Base-by-base conservation (phyloP, 306 rosid genomes). In the Luffa aegyptiaca region DNA sequence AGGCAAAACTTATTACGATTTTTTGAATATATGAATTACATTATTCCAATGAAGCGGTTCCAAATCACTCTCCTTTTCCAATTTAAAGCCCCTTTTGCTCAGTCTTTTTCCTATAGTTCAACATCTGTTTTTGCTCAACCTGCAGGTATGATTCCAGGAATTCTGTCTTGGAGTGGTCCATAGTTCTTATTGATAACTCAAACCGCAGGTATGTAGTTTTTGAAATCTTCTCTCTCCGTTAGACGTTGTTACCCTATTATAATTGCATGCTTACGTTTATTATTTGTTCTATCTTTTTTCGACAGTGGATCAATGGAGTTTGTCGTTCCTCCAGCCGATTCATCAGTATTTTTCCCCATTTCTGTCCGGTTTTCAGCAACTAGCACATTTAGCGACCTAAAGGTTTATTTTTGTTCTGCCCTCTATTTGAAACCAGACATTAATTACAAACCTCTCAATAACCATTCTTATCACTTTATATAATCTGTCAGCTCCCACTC, bases 301-400 rank as follows among this genome's bases (percentile, higher is more conserved):
- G 82, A 83, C 92, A 95, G 98, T 85, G 97, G 98, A 68, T 91
- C 97, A 2, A 80, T 92, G 97, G 97, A 92, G 83, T 95, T 95
- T 81, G 97, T 92, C 79, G 97, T 95, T 86, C 97, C 97, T 18
- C 91, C 85, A 70, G 88, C 92, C 17, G 97, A 95, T 82, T 85
- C 98, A 80, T 92, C 97, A 35, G 79, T 85, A 69, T 94, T 94
- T 86, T 92, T 94, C 80, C 97, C 97, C 72, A 92, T 94, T 81
- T 92, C 97, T 72, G 94, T 92, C 17, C 81, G 87, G 14, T 94
- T 94, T 82, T 79, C 90, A 77, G 96, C 97, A 36, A 75, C 96
- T 17, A 90, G 82, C 51, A 94, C 97, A 61, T 94, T 89, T 78
- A 91, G 98, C 80, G 95, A 94, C 80, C 84, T 94, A 59, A 94